These are phyloP conservation scores for Balakata baccata DNA, from an alignment of 345 rosid species.

Conservation along the genomic window DNA sequence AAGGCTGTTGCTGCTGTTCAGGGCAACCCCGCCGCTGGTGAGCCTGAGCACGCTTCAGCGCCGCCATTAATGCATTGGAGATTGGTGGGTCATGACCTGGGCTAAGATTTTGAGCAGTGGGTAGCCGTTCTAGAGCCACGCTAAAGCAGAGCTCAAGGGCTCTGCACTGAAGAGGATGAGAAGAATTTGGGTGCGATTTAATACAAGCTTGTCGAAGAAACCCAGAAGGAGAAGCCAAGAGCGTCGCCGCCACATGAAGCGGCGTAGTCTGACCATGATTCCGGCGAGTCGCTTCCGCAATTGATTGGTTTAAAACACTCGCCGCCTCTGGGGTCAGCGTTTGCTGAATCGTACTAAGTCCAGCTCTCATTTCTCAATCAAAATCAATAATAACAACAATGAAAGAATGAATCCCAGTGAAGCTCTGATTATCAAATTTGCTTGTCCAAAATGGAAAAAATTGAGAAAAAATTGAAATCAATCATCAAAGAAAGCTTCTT, in stretches of 20 bases:
- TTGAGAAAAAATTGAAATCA: not conserved
- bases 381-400: not conserved
- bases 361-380: conserved; percentile 76
- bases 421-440: not conserved
- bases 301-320: conserved; percentile 72
- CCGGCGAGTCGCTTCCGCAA: conserved; percentile 83
- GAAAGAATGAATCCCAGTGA: not conserved
- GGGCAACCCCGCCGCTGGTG: conserved; percentile 99
- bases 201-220: conserved; percentile 95
- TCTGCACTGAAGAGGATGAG: conserved; percentile 98
- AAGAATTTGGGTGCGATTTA: conserved; percentile 95
- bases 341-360: conserved; percentile 90
- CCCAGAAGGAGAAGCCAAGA: conserved; percentile 72
- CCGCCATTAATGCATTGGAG: conserved; percentile 97
- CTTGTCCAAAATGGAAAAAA: not conserved
- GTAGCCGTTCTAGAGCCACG: conserved; percentile 94
- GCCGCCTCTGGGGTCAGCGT: conserved; percentile 99
- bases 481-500: not conserved
- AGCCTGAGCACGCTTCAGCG: conserved; percentile 95
- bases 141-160: conserved; percentile 98
- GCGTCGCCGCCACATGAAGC: conserved; percentile 92
- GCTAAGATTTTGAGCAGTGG: conserved; percentile 49
- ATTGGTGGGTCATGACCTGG: conserved; percentile 72
- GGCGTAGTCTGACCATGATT: conserved; percentile 97
- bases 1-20: conserved; percentile 96